Evolutionary conservation across 306 rosid species (phyloP), one percentile per base, ranked within the genome.

Genomic region (Vigna angularis): DNA sequence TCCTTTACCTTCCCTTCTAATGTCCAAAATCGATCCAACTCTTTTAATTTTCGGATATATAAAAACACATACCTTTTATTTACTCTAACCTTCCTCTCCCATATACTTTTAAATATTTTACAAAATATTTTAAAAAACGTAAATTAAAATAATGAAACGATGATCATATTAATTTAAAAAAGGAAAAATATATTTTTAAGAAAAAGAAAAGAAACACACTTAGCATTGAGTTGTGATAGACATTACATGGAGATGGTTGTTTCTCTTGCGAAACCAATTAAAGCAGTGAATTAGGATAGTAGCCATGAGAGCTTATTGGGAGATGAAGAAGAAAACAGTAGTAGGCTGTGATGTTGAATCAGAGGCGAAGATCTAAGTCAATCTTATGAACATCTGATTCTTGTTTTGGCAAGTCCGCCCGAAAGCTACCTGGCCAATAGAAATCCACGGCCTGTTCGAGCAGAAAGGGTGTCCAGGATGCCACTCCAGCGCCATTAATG

Each of bases 371-470:
- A 82, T 88, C 89, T 32, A 91, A 87, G 78, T 91, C 96, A 64
- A 89, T 79, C 75, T 83, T 72, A 80, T 78, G 70, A 58, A 76
- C 69, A 81, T 90, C 79, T 0, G 86, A 81, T 51, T 78, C 87
- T 72, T 83, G 79, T 66, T 73, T 76, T 17, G 85, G 79, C 51
- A 82, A 61, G 15, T 79, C 81, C 72, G 75, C 67, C 1, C 87
- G 71, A 56, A 89, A 91, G 86, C 93, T 91, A 77, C 93, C 96
- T 0, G 90, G 95, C 92, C 95, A 90, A 17, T 69, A 34, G 72
- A 76, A 66, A 76, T 84, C 89, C 89, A 70, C 51, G 42, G 75
- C 34, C 75, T 86, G 81, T 83, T 88, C 89, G 65, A 70, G 45
- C 83, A 87, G 12, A 68, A 82, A 76, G 13, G 93, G 88, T 48